These are phyloP conservation scores for Kluyveromyces starmeri DNA, from an alignment of 805 yeast species.

Conservation along the genomic window DNA sequence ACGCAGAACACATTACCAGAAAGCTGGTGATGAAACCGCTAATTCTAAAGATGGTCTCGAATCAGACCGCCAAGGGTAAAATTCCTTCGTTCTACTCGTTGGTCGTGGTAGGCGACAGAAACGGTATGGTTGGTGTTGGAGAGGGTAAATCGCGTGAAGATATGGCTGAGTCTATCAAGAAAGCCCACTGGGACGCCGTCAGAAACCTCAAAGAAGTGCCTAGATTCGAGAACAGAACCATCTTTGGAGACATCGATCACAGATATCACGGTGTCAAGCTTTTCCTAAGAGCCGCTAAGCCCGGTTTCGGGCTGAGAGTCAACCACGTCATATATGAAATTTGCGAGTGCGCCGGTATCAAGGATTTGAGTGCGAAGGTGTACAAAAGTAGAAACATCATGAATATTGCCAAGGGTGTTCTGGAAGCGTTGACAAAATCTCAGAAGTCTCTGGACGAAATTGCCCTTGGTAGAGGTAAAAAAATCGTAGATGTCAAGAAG, in stretches of 20 bases:
- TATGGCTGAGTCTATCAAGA: constrained; percentile 61
- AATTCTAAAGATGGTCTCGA: constrained; percentile 71
- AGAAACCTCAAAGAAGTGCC: constrained; percentile 76
- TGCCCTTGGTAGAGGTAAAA: constrained; percentile 89
- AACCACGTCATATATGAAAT: constrained; percentile 85
- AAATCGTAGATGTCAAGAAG: constrained; percentile 85
- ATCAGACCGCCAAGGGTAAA: constrained; percentile 89
- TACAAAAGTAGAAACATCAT: constrained; percentile 88
- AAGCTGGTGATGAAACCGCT: constrained; percentile 57
- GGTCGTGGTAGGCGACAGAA: constrained; percentile 85
- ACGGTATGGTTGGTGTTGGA: constrained; percentile 92
- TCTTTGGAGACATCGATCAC: constrained; percentile 71
- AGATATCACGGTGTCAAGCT: constrained; percentile 83
- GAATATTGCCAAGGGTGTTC: constrained; percentile 86
- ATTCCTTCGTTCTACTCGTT: constrained; percentile 73
- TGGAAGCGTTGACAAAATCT: constrained; percentile 66
- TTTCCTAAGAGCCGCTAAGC: constrained; percentile 75
- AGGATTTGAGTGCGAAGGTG: constrained; percentile 85
- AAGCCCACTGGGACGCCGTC: constrained; percentile 91
- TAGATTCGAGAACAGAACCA: constrained; percentile 85
- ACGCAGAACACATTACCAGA: constrained; percentile 46
- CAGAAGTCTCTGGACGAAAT: constrained; percentile 81
- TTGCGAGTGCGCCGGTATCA: constrained; percentile 88
- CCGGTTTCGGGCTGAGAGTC: constrained; percentile 89
- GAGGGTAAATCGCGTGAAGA: constrained; percentile 85